phyloP scores from a whole-genome alignment of 148 eudicot genomes.

The Chenopodium quinoa region DNA sequence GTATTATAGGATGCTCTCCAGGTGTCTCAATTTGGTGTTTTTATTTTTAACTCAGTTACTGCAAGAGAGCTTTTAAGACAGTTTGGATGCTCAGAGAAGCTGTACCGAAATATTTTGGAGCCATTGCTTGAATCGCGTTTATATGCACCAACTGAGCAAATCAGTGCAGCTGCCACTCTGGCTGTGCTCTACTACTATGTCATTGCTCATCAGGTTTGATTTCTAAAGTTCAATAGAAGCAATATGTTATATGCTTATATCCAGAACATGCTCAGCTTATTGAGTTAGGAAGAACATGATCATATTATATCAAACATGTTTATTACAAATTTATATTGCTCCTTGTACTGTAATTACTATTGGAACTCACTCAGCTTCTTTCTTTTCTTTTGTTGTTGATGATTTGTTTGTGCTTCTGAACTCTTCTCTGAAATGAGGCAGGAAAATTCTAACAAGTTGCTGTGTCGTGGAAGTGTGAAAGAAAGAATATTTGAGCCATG shows the following conservation, averaged over 20 bases:
- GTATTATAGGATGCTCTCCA: neutral
- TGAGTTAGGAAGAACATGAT: neutral
- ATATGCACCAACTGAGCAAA: slow-evolving; percentile 78
- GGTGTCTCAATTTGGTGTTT: slow-evolving; percentile 16
- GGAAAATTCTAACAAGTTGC: slow-evolving; percentile 55
- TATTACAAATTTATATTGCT: neutral
- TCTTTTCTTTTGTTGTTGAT: neutral
- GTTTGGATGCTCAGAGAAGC: slow-evolving; percentile 67
- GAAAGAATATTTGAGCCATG: slow-evolving; percentile 70
- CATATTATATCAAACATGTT: neutral
- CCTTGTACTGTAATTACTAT: neutral
- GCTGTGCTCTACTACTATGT: slow-evolving; percentile 60
- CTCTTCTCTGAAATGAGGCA: slow-evolving; percentile 22
- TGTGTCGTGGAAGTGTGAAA: slow-evolving; percentile 64
- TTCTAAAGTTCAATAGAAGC: neutral
- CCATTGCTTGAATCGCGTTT: slow-evolving; percentile 68
- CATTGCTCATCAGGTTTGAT: slow-evolving; percentile 66
- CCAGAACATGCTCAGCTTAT: neutral
- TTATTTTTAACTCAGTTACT: slow-evolving; percentile 51
- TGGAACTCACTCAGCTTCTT: neutral
- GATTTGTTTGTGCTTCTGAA: neutral
- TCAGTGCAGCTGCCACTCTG: slow-evolving; percentile 79
- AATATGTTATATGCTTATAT: neutral
- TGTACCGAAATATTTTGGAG: slow-evolving; percentile 48
- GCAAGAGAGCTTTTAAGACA: slow-evolving; percentile 79